phyloP scores from a whole-genome alignment of 2,329 filamentous ascomycete genomes.

The Talaromyces marneffei region DNA sequence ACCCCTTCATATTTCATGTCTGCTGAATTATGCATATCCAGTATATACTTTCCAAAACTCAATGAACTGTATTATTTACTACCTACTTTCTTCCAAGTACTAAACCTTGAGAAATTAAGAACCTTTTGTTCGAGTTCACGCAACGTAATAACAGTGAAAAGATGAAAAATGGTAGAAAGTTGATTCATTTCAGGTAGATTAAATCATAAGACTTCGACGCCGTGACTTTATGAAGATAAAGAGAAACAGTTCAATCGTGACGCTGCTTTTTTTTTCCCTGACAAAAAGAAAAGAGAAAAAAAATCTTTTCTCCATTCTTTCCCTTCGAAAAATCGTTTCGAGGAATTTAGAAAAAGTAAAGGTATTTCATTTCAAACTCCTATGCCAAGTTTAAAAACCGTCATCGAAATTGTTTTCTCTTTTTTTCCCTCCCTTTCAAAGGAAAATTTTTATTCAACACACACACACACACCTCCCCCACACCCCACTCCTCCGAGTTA shows the following conservation, averaged over 20 bases:
- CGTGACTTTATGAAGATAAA: neutral
- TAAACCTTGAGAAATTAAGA: neutral
- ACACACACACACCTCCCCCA: neutral
- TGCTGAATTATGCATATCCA: neutral
- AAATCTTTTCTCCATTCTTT: neutral
- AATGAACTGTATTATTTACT: neutral
- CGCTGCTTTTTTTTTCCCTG: neutral
- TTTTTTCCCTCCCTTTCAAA: neutral
- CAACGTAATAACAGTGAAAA: neutral
- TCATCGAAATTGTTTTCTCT: conserved; percentile 3
- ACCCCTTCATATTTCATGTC: neutral
- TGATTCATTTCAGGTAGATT: neutral
- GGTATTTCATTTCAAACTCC: conserved; percentile 8
- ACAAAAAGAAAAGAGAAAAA: neutral
- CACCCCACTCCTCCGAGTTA: neutral
- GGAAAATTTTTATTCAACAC: neutral
- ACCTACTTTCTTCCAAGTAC: neutral
- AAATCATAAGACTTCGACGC: conserved; percentile 4
- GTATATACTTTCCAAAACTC: neutral
- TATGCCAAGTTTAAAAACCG: conserved; percentile 5
- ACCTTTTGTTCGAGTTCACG: neutral
- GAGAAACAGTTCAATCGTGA: neutral
- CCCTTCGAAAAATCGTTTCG: neutral
- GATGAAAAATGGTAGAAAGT: neutral
- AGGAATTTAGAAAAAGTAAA: conserved; percentile 3